Base-by-base conservation (phyloP, 2,329 filamentous ascomycete genomes). In the Paramyrothecium sp. region DNA sequence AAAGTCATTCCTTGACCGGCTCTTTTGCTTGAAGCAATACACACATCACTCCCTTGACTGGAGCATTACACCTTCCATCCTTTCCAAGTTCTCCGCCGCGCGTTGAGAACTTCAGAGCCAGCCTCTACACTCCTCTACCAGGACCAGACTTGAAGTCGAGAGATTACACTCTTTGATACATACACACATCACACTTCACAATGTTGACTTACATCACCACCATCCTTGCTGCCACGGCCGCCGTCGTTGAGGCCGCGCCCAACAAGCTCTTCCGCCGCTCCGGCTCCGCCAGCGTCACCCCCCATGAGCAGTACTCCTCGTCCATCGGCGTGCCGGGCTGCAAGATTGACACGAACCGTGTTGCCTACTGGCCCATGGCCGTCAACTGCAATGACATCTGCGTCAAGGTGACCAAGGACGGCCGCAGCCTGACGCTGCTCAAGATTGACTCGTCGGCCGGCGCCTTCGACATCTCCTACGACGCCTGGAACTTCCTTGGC, bases 401-500 rank as follows among this genome's bases (percentile, higher is more conserved):
- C 71, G 73, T 86, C 64, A 78, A 80, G 69, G 72, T 86, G 59
- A 76, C 73, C 56, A 72, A 81, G 67, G 72, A 68, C 48, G 79
- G 71, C 56, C 80, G 81, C 58, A 75, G 71, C 44, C 69, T 88
- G 56, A 77, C 84, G 63, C 81, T 91, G 55, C 78, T 87, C 59
- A 78, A 78, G 67, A 73, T 87, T 60, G 84, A 86, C 73, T 70
- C 74, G 54, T 86, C 83, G 0, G 75, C 73, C 46, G 83, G 82
- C 52, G 83, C 83, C 54, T 69, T 83, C 68, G 84, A 87, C 70
- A 79, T 87, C 72, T 79, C 75, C 57, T 87, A 86, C 73, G 83
- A 86, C 60, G 83, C 83, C 53, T 87, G 82, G 81, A 85, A 84
- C 75, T 81, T 81, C 65, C 81, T 87, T 46, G 70, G 71, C 63